Evolutionary conservation across 371 early-diverging fungal genomes (phyloP).

Genomic region (Rhizomucor miehei): DNA sequence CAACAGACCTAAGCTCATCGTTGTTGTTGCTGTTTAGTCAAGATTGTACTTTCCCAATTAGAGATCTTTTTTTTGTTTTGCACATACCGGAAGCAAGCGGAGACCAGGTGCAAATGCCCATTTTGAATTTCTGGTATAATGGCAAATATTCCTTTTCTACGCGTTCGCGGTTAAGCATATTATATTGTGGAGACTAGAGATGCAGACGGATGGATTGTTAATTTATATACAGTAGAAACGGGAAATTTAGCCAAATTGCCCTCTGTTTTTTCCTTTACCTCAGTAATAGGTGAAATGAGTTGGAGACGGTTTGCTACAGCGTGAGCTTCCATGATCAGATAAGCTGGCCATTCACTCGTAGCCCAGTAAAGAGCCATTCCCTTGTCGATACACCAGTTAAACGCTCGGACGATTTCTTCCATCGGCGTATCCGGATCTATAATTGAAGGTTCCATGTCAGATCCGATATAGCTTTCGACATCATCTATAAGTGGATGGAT

Average conservation of each 20-base stretch:
- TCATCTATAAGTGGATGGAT: no score
- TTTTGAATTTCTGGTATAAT: slow-evolving; percentile 63
- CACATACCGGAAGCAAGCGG: slow-evolving; percentile 69
- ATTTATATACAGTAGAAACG: neutral
- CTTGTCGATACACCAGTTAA: slow-evolving; percentile 81
- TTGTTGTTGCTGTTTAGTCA: neutral
- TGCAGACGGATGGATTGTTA: slow-evolving; percentile 5
- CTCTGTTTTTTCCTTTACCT: no score
- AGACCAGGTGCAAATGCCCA: slow-evolving; percentile 83
- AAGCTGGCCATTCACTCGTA: slow-evolving; percentile 83
- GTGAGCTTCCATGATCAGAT: slow-evolving; percentile 78
- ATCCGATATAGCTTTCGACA: no score
- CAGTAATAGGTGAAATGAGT: slow-evolving; percentile 68
- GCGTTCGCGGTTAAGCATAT: slow-evolving; percentile 81
- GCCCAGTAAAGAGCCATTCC: slow-evolving; percentile 88
- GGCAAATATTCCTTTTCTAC: slow-evolving; percentile 77
- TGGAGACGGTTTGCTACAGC: slow-evolving; percentile 65
- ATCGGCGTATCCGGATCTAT: slow-evolving; percentile 63
- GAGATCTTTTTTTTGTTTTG: neutral
- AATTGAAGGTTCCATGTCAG: neutral
- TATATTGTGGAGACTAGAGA: slow-evolving; percentile 84
- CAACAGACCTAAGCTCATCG: slow-evolving; percentile 34
- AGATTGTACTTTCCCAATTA: neutral
- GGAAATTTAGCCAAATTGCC: neutral
- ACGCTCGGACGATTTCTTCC: slow-evolving; percentile 87